Evolutionary conservation across 371 early-diverging fungal species (phyloP).

Genomic region (Choanephora cucurbitarum): DNA sequence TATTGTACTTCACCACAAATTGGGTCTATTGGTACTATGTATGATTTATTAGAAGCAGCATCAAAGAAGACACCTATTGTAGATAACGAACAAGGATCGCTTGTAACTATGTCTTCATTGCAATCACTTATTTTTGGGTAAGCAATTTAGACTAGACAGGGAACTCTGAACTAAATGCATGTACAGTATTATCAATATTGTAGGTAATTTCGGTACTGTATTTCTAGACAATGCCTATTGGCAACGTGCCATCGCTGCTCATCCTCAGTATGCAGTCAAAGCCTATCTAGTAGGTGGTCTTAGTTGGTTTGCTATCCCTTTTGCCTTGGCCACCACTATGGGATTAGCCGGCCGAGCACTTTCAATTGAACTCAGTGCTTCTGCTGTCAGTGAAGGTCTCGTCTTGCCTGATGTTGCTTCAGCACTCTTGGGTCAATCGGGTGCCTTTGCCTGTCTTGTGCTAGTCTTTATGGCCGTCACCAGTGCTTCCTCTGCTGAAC

Average conservation of each 20-base stretch:
- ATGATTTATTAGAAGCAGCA: constrained; percentile 57
- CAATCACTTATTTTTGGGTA: constrained; percentile 67
- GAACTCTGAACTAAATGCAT: too few species aligned
- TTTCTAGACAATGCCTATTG: constrained; percentile 75
- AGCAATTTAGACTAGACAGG: too few species aligned
- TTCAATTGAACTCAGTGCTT: constrained; percentile 47
- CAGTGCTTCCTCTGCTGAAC: constrained; percentile 65
- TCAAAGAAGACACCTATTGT: constrained; percentile 51
- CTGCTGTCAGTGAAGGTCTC: constrained; percentile 63
- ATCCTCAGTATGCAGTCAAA: constrained; percentile 66
- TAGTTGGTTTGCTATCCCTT: constrained; percentile 74
- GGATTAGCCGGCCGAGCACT: constrained; percentile 69
- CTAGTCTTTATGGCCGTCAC: constrained; percentile 77
- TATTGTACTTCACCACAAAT: constrained; percentile 61
- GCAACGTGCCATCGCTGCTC: constrained; percentile 73
- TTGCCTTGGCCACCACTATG: constrained; percentile 69
- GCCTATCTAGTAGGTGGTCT: constrained; percentile 72
- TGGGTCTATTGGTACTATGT: constrained; percentile 68
- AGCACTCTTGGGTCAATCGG: constrained; percentile 59
- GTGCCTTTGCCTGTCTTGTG: constrained; percentile 63
- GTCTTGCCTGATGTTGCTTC: constrained; percentile 68
- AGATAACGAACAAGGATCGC: constrained; percentile 63
- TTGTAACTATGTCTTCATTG: constrained; percentile 67
- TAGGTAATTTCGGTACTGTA: constrained; percentile 76
- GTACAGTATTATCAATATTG: constrained; percentile 68